Conservation (phyloP, 2,329 filamentous ascomycete genomes). For the Periconia sp. region DNA sequence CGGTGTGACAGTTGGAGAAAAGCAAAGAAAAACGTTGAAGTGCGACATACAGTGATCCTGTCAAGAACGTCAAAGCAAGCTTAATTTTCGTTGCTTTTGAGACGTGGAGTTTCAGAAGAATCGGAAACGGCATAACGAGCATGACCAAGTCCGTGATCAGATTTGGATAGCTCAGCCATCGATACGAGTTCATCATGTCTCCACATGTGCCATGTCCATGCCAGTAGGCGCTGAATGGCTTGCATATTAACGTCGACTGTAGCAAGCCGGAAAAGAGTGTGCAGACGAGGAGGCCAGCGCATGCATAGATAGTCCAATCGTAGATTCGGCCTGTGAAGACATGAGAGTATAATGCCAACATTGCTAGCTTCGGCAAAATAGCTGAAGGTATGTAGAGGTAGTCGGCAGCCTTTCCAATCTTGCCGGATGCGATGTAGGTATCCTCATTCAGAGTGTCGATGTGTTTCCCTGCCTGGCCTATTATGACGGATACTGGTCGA, state of each 20-base stretch:
- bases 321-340: background rate
- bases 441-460: background rate
- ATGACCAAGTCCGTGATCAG: background rate
- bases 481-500: background rate
- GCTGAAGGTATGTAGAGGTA: background rate
- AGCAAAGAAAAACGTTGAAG: background rate
- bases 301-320: background rate
- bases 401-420: background rate
- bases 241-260: background rate
- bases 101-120: background rate
- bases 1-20: too few species aligned
- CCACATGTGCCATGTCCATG: background rate
- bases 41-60: constrained; percentile 1
- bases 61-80: constrained; percentile 1
- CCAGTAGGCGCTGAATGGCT: background rate
- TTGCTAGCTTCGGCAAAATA: background rate
- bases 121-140: background rate
- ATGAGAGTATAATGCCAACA: background rate
- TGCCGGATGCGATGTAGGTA: background rate
- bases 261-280: background rate
- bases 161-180: background rate
- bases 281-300: background rate
- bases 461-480: background rate
- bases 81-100: background rate
- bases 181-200: background rate